Base-by-base conservation (phyloP, 805 yeast species). In the Phaffomyces thermotolerans region DNA sequence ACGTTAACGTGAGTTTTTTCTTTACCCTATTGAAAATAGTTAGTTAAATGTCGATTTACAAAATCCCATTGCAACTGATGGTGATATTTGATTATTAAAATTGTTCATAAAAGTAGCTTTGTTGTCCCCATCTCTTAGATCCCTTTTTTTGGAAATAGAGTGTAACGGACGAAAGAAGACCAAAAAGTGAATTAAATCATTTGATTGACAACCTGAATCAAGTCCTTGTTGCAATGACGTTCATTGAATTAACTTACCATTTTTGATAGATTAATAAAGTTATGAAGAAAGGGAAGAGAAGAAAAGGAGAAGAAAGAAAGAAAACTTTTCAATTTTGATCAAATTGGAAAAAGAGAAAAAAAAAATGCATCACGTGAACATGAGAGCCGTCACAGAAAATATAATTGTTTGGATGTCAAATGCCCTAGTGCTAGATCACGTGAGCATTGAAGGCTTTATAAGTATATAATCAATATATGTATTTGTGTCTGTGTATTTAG, bases 91-190 rank as follows among this genome's bases (percentile, higher is more conserved):
- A 34, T 34, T 13, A 13, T 10, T 6, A 18, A 13, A 12, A 9
- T 4, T 4, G 13, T 9, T 17, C 36, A 33, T 9, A 31, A 13
- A 2, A 31, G 13, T 10, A 27, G 29, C 29, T 27, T 27, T 91
- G 72, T 91, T 98, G 75, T 91, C 99, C 78, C 91, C 95, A 95
- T 91, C 91, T 79, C 91, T 86, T 85, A 90, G 97, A 75, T 79
- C 67, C 84, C 91, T 90, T 68, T 90, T 68, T 81, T 96, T 27
- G 29, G 13, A 27, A 76, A 88, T 88, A 82, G 96, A 96, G 95
- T 67, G 53, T 65, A 45, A 41, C 33, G 40, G 29, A 27, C 29
- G 29, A 27, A 30, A 30, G 32, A 30, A 30, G 32, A 13, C 15
- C 32, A 13, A 27, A 27, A 27, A 27, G 29, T 8, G 29, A 10